These are phyloP conservation scores for Penicillium aurantiogriseum DNA, from an alignment of 2,329 filamentous ascomycete species.

Conservation along the genomic window DNA sequence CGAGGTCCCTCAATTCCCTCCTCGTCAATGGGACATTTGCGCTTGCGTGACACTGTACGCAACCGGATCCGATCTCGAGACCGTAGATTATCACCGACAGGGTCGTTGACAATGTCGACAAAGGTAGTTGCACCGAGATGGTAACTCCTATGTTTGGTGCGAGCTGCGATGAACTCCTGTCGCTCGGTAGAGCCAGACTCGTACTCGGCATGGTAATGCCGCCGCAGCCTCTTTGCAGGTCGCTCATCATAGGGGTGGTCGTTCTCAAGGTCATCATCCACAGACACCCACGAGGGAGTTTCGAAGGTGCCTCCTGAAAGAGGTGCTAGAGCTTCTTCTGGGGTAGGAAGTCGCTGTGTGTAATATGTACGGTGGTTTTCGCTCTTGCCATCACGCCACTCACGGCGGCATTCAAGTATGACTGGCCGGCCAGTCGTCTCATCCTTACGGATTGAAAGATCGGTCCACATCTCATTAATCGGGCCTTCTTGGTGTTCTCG, in stretches of 20 bases:
- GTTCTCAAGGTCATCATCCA: constrained; percentile 5
- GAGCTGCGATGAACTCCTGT: constrained; percentile 45
- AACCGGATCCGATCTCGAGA: constrained; percentile 42
- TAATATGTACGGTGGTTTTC: constrained; percentile 67
- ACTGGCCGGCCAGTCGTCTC: constrained; percentile 58
- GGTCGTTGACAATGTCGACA: constrained; percentile 46
- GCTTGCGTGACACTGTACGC: constrained; percentile 44
- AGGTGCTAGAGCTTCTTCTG: constrained; percentile 22
- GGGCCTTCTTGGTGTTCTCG: constrained; percentile 67
- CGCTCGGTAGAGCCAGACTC: constrained; percentile 20
- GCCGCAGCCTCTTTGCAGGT: constrained; percentile 38
- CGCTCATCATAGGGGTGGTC: constrained; percentile 37
- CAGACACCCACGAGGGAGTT: not conserved
- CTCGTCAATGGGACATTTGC: constrained; percentile 40
- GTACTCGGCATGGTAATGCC: constrained; percentile 44
- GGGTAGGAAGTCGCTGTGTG: constrained; percentile 43
- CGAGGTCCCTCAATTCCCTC: constrained; percentile 25
- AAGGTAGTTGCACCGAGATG: constrained; percentile 42
- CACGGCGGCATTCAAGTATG: constrained; percentile 67
- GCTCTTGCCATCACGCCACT: constrained; percentile 61
- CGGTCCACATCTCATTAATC: constrained; percentile 72
- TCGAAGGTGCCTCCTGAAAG: not conserved
- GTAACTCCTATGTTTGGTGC: constrained; percentile 46
- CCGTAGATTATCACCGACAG: constrained; percentile 27
- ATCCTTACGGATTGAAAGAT: constrained; percentile 61